Evolutionary conservation across 805 yeast genomes (phyloP), one percentile per base, ranked within the genome.

Genomic region (Teunomyces aglyptinius): DNA sequence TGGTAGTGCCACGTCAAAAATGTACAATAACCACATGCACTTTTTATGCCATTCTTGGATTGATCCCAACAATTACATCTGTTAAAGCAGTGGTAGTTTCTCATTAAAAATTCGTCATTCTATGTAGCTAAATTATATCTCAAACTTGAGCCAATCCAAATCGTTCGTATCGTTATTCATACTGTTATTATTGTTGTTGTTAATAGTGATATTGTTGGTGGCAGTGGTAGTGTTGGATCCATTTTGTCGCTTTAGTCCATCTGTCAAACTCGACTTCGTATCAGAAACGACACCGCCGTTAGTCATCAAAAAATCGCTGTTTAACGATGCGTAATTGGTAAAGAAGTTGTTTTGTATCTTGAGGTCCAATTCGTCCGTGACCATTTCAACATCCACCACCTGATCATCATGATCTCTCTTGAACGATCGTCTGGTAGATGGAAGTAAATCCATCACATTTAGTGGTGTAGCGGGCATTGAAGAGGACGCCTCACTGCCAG

Each of bases 71-170:
- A 31, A 31, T 13, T 31, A 31, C 33, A 31, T 10, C 13, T 13
- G 16, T 13, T 6, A 31, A 31, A n/a, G 11, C 5, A 6, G 16
- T 6, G 5, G 18, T 13, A 6, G 18, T 40, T 33, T 26, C 13
- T 43, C 46, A 41, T 43, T 18, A 43, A 33, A 33, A 29, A 24
- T 24, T 43, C 46, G 38, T 38, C 39, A 36, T 36, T 12, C 24
- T 20, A 34, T 34, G 19, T 36, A 22, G 28, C 39, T 20, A 19
- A 20, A 19, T 41, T 41, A 63, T 13, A 62, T 49, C 46, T 64
- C 68, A 44, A 64, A 65, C 53, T 64, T 65, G 45, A 65, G 55
- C 70, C 70, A 65, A 42, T 64, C 68, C 27, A 65, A 54, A 36
- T 63, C 67, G 40, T 56, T 53, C 19, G 51, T 41, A 8, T 54